These are phyloP conservation scores for Eremomyces bilateralis DNA, from an alignment of 495 filamentous ascomycete genomes.

Conservation along the genomic window DNA sequence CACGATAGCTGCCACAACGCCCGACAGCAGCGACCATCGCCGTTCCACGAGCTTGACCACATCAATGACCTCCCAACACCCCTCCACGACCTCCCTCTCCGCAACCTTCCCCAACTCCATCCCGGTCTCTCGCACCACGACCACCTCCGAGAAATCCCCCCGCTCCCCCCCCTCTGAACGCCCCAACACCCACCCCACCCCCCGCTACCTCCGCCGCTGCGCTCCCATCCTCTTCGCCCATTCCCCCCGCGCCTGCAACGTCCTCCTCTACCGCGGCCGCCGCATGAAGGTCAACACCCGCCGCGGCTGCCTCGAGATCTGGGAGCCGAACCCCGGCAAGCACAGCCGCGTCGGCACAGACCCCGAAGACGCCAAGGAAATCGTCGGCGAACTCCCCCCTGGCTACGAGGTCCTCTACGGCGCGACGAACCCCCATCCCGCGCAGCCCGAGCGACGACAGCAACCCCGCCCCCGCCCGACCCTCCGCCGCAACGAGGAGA, in stretches of 20 bases:
- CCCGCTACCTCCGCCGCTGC: slow-evolving; percentile 19
- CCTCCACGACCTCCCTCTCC: not conserved
- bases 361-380: too few species aligned
- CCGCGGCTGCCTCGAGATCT: not conserved
- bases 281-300: slow-evolving; percentile 16
- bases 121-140: not conserved
- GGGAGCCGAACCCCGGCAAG: too few species aligned
- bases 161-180: not conserved
- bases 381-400: too few species aligned
- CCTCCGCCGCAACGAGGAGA: too few species aligned
- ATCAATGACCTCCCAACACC: too few species aligned
- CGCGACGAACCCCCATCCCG: too few species aligned
- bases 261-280: slow-evolving; percentile 15
- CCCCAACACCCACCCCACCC: slow-evolving; percentile 1
- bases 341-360: too few species aligned
- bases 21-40: not conserved
- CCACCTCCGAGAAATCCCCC: not conserved
- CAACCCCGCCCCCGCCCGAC: too few species aligned
- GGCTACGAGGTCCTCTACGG: too few species aligned
- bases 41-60: not conserved
- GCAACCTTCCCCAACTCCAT: not conserved
- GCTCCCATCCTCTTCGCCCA: slow-evolving; percentile 15
- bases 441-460: too few species aligned
- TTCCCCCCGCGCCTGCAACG: slow-evolving; percentile 15
- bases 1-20: not conserved